These are phyloP conservation scores for Ceratocystis diversiconidia DNA, from an alignment of 2,329 filamentous ascomycete genomes.

Conservation along the genomic window DNA sequence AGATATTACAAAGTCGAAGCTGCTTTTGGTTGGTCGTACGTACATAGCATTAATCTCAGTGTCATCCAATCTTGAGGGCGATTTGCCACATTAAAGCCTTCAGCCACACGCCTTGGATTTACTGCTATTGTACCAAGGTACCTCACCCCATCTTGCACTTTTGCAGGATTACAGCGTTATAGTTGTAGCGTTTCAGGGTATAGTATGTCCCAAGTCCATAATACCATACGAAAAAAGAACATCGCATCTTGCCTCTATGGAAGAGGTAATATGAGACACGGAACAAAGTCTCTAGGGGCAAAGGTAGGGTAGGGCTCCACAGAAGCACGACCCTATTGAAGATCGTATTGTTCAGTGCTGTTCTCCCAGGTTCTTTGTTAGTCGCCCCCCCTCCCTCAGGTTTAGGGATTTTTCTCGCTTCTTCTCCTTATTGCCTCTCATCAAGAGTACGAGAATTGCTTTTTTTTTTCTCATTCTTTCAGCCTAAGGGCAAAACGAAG, in stretches of 20 bases:
- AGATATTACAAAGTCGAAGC: neutral
- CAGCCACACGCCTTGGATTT: neutral
- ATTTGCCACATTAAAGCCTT: neutral
- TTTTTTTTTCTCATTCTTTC: neutral
- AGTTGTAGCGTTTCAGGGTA: no score
- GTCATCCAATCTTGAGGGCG: neutral
- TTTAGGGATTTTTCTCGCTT: neutral
- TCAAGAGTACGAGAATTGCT: neutral
- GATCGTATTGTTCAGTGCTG: conserved; percentile 2
- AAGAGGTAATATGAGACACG: neutral
- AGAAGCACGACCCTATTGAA: neutral
- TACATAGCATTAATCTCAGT: neutral
- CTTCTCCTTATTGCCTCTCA: neutral
- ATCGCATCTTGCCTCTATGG: no score
- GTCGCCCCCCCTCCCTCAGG: no score
- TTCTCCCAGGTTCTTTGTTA: neutral
- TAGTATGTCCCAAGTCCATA: neutral
- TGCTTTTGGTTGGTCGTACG: neutral
- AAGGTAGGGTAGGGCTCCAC: neutral
- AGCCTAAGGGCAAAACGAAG: neutral
- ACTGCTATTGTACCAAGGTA: neutral
- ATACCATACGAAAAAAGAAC: neutral
- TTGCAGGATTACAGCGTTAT: neutral
- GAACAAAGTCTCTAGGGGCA: neutral
- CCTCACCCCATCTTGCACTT: neutral